Evolutionary conservation across 2,329 filamentous ascomycete species (phyloP).

Genomic region (Arachnomyces sp.): DNA sequence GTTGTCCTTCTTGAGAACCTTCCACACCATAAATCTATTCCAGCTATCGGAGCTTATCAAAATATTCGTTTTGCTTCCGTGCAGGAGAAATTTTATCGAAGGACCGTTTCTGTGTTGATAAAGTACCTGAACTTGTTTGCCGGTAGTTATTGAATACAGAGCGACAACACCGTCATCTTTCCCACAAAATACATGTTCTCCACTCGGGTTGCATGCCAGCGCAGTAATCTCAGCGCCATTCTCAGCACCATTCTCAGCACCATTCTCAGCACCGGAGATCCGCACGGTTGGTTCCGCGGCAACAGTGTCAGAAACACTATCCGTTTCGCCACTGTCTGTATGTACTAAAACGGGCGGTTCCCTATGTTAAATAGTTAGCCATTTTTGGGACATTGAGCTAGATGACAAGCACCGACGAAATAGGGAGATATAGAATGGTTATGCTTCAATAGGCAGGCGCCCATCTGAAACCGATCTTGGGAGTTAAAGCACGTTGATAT

Average conservation of each 20-base stretch:
- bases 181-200: slow-evolving; percentile 7
- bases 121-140: slow-evolving; percentile 6
- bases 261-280: not conserved
- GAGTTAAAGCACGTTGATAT: too few relatives aligned
- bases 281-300: slow-evolving; percentile 7
- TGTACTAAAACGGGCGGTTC: slow-evolving; percentile 25
- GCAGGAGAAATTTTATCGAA: slow-evolving; percentile 8
- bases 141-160: slow-evolving; percentile 9
- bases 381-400: too few relatives aligned
- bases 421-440: too few relatives aligned
- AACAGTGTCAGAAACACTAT: too few relatives aligned
- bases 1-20: not conserved
- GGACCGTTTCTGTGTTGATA: slow-evolving; percentile 5
- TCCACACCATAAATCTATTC: not conserved
- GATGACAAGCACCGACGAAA: too few relatives aligned
- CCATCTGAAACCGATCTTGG: too few relatives aligned
- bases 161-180: slow-evolving; percentile 9
- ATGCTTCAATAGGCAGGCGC: too few relatives aligned
- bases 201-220: slow-evolving; percentile 1
- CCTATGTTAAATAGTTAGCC: too few relatives aligned
- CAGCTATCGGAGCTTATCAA: slow-evolving; percentile 1
- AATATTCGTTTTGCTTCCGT: not conserved
- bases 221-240: slow-evolving; percentile 6
- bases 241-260: too few relatives aligned
- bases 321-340: slow-evolving; percentile 12